Base-by-base conservation (phyloP, 1,284 basidiomycete species). In the Bondarzewia mesenterica region DNA sequence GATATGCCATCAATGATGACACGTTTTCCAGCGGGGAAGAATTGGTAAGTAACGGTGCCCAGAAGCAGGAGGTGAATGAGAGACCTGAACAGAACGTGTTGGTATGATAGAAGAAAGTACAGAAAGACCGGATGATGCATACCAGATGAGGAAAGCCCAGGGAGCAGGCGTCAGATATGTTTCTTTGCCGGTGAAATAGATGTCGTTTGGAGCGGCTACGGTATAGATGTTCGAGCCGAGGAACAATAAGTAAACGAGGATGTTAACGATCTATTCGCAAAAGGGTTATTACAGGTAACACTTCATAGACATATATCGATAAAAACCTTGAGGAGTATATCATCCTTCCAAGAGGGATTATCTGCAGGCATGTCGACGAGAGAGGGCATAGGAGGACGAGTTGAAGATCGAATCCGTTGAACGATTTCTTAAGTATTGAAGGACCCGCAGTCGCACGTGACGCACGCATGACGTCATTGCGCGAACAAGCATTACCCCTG, bases 81-180 rank as follows among this genome's bases (percentile, higher is more conserved):
- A 22, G 85, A 81, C 85, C 82, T 85, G 25, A 25, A 50, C n/a
- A 55, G 45, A 27, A 35, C 18, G 20, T 25, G 47, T 57, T 52
- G 48, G 54, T 56, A 52, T 55, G 57, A 20, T 54, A 52, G 25
- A n/a, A 23, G 14, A 35, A 29, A 43, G n/a, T n/a, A n/a, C n/a
- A n/a, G n/a, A 21, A 47, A 20, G n/a, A 20, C 22, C 2, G 61
- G 70, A 29, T 15, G 18, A 26, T 22, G 23, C 32, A 36, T 42
- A 83, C 87, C 88, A 90, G 59, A 91, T 86, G 65, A 81, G 75
- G 69, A 89, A 92, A 2, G 86, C 81, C 82, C 89, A 95, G 26
- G 85, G 82, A 20, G 89, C 89, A 27, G 93, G 93, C 1, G 92
- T 94, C 52, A 96, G 70, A 64, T 93, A 96, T 5, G 92, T 94